A percentile compares a stretch with the other conserved stretches of the same genome.
Evolutionary conservation across 331 rosid species (phyloP).

Genomic region (Erythrophleum ivorense): DNA sequence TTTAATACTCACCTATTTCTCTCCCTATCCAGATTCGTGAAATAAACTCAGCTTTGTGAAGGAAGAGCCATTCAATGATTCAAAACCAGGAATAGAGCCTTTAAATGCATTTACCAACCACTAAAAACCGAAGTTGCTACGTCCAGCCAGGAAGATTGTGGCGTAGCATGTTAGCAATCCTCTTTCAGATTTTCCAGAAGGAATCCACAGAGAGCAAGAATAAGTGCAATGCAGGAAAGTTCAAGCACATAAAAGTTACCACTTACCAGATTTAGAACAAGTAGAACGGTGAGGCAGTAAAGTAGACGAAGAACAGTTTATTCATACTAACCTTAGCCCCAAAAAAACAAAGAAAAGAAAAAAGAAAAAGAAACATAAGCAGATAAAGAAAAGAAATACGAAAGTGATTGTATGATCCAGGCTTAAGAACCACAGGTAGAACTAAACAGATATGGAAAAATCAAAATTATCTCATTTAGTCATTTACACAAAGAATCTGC

Average conservation of each 20-base stretch:
- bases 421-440: slow-evolving; percentile 11
- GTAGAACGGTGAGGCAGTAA: background rate
- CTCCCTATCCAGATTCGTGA: background rate
- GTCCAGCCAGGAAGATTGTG: background rate
- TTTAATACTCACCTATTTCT: too few species aligned
- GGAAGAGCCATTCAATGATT: background rate
- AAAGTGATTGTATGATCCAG: slow-evolving; percentile 12
- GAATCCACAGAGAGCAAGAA: background rate
- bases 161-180: background rate
- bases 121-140: background rate
- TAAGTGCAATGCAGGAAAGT: background rate
- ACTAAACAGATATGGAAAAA: background rate
- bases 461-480: slow-evolving; percentile 13
- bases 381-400: background rate
- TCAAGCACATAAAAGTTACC: background rate
- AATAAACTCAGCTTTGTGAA: background rate
- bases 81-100: background rate
- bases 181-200: slow-evolving; percentile 13
- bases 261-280: background rate
- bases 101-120: slow-evolving; percentile 9
- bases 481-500: slow-evolving; percentile 29
- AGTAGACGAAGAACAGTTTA: background rate
- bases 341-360: background rate
- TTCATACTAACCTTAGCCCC: background rate
- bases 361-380: background rate